Conservation (phyloP, 192 early-diverging fungal genomes). For the Coemansia reversa region DNA sequence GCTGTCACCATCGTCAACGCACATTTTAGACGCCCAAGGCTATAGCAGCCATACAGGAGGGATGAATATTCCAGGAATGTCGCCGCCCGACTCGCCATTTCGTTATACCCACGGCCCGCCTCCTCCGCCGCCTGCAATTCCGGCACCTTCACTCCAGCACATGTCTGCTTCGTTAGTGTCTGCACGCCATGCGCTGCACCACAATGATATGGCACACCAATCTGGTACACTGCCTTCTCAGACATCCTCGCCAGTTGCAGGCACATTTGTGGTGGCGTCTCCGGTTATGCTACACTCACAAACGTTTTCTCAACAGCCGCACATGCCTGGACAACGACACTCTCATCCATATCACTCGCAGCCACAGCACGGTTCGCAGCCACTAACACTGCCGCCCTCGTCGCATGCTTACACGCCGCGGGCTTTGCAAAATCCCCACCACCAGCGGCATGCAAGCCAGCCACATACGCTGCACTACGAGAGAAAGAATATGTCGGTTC, state of each 20-base stretch:
- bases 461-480: slow-evolving; percentile 19
- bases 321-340: background rate
- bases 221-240: slow-evolving; percentile 11
- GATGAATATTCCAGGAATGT: slow-evolving; percentile 27
- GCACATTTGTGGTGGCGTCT: slow-evolving; percentile 30
- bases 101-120: slow-evolving; percentile 46
- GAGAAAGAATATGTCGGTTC: background rate
- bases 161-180: slow-evolving; percentile 15
- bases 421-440: slow-evolving; percentile 25
- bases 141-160: slow-evolving; percentile 14
- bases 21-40: slow-evolving; percentile 4
- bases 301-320: slow-evolving; percentile 31
- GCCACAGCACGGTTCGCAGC: slow-evolving; percentile 12
- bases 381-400: slow-evolving; percentile 12
- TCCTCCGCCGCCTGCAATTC: slow-evolving; percentile 41
- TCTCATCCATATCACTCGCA: slow-evolving; percentile 19
- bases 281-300: slow-evolving; percentile 47
- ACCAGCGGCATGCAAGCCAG: slow-evolving; percentile 45
- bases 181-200: slow-evolving; percentile 14
- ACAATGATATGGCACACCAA: slow-evolving; percentile 9
- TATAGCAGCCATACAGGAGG: slow-evolving; percentile 19
- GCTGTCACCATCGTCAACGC: background rate
- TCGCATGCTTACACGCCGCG: slow-evolving; percentile 16
- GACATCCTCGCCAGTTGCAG: slow-evolving; percentile 20
- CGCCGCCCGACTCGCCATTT: slow-evolving; percentile 49